A percentile compares a stretch with the other conserved stretches of the same genome.
Conservation (phyloP, 2,329 filamentous ascomycete genomes). For the Capronia coronata region DNA sequence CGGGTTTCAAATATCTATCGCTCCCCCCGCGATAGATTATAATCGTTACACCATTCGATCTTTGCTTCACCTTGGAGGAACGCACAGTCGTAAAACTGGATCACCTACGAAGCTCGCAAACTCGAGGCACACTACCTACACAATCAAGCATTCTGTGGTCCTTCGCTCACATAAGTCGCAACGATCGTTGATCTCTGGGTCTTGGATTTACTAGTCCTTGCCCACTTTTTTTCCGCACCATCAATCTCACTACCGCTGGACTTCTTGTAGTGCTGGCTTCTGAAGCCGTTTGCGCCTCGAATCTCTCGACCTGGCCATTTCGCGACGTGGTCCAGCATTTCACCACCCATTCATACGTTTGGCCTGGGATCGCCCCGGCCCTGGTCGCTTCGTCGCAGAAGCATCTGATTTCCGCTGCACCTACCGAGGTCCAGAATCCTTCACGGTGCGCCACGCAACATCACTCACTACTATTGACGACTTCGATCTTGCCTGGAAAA, state of each 20-base stretch:
- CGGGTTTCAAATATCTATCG: not conserved
- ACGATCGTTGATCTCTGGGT: not conserved
- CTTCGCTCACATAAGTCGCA: conserved; percentile 1
- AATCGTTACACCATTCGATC: not conserved
- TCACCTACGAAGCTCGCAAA: not conserved
- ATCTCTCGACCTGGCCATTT: not conserved
- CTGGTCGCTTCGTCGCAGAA: not conserved
- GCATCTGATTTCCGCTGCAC: not conserved
- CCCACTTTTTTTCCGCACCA: not conserved
- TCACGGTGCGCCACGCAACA: not conserved
- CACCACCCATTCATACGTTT: not conserved
- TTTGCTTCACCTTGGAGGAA: not conserved
- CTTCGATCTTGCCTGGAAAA: not conserved
- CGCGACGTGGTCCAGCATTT: not conserved
- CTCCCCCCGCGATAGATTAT: not conserved
- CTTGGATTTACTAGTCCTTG: not conserved
- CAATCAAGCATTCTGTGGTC: not conserved
- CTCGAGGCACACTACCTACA: not conserved
- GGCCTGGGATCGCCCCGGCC: not conserved
- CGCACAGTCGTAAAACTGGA: not conserved
- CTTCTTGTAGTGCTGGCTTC: not conserved
- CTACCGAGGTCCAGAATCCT: conserved; percentile 1
- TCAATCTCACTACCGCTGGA: not conserved
- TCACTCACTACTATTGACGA: not conserved
- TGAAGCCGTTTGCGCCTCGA: not conserved